A percentile compares a stretch with the other conserved stretches of the same genome.
These are phyloP conservation scores for Serendipita sp. DNA, from an alignment of 768 basidiomycete species.

Conservation along the genomic window DNA sequence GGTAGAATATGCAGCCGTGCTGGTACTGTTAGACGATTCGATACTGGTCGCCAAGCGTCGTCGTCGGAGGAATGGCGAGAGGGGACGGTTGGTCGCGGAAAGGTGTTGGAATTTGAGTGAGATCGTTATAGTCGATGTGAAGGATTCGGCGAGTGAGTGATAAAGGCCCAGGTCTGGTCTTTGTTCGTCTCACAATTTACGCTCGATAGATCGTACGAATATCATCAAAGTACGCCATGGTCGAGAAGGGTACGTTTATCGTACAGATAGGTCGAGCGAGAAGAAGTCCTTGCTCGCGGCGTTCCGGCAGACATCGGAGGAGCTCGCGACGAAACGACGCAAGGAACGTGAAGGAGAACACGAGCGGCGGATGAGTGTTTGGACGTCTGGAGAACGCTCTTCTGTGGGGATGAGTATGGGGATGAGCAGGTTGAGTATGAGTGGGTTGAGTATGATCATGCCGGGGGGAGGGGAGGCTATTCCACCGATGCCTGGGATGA, in stretches of 20 bases:
- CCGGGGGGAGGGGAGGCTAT: background rate
- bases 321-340: conserved; percentile 69
- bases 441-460: too few species aligned
- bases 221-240: conserved; percentile 90
- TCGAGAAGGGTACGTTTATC: conserved; percentile 89
- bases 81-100: conserved; percentile 78
- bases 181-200: conserved; percentile 1
- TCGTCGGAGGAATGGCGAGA: conserved; percentile 40
- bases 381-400: conserved; percentile 16
- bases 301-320: conserved; percentile 87
- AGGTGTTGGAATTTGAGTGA: conserved; percentile 87
- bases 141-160: conserved; percentile 73
- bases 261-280: conserved; percentile 64
- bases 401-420: background rate
- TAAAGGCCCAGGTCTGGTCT: background rate
- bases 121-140: conserved; percentile 89
- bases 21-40: conserved; percentile 84
- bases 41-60: conserved; percentile 74
- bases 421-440: too few species aligned
- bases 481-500: conserved; percentile 40
- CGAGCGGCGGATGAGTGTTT: conserved; percentile 55
- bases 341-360: conserved; percentile 92
- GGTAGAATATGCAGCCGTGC: conserved; percentile 67
- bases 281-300: conserved; percentile 76
- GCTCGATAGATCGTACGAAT: conserved; percentile 51